A percentile compares a stretch with the other conserved stretches of the same genome.
Evolutionary conservation across 2,329 filamentous ascomycete species (phyloP).

Genomic region (Chaetomium sp.): DNA sequence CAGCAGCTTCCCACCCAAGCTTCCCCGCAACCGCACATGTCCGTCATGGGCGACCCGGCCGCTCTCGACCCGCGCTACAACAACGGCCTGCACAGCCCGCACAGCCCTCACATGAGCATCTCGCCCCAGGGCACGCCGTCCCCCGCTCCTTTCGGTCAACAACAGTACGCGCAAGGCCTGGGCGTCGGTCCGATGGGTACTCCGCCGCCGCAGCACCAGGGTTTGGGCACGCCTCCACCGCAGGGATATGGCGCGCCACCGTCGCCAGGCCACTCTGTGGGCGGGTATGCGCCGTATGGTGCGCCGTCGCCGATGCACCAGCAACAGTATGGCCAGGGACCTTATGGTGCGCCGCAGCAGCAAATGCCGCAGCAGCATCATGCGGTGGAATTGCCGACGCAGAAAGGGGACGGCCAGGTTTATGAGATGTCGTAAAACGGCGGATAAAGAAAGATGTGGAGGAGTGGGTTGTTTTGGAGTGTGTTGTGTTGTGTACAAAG

Average conservation of each 20-base stretch:
- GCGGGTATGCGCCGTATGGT: neutral
- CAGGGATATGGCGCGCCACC: neutral
- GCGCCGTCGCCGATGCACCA: slow-evolving; percentile 3
- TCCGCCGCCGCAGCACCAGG: neutral
- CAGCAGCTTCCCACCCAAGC: neutral
- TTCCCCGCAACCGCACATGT: neutral
- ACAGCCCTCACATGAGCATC: neutral
- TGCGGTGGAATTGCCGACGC: slow-evolving; percentile 11
- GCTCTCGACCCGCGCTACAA: too few species aligned
- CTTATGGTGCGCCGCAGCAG: neutral
- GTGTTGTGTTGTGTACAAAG: neutral
- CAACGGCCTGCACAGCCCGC: too few species aligned
- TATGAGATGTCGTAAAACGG: slow-evolving; percentile 10
- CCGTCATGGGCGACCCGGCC: neutral
- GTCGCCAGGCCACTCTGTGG: neutral
- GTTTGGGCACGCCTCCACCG: neutral
- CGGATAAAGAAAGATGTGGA: neutral
- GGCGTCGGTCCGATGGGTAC: neutral
- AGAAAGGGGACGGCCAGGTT: slow-evolving; percentile 15
- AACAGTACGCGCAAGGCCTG: neutral
- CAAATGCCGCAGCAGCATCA: neutral
- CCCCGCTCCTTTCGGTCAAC: neutral
- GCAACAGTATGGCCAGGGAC: neutral
- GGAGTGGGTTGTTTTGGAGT: neutral
- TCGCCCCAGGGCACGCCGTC: slow-evolving; percentile 1